Percentiles rank a stretch among this genome's conserved stretches.
Conservation (phyloP, 495 filamentous ascomycete species). For the Hypoxylon trugodes region DNA sequence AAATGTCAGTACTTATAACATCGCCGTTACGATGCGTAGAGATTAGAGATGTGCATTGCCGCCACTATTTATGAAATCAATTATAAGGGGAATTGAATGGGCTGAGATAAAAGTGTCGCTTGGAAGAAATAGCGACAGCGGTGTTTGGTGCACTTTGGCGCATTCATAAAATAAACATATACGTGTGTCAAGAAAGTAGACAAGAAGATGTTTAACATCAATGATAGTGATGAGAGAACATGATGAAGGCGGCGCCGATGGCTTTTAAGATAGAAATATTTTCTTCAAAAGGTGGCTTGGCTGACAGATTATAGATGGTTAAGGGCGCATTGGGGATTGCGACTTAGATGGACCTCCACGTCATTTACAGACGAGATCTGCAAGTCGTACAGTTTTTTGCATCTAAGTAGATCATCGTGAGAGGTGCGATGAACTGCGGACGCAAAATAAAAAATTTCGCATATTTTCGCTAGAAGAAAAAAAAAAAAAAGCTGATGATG, state of each 20-base stretch:
- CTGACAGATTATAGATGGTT: conserved; percentile 9
- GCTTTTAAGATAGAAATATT: conserved; percentile 6
- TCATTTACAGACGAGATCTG: conserved; percentile 14
- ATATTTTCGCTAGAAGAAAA: not conserved
- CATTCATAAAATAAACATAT: not conserved
- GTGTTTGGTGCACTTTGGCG: not conserved
- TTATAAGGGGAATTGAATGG: not conserved
- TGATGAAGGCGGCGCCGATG: conserved; percentile 1
- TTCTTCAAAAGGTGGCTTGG: conserved; percentile 8
- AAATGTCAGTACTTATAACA: conserved; percentile 13
- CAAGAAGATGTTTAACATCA: conserved; percentile 9
- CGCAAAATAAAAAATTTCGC: conserved; percentile 26
- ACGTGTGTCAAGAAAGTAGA: not conserved
- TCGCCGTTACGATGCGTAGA: not conserved
- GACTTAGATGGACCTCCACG: conserved; percentile 13
- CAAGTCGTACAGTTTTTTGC: conserved; percentile 8
- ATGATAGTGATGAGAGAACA: conserved; percentile 5
- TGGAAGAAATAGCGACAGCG: not conserved
- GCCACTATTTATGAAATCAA: conserved; percentile 11
- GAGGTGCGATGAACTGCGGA: conserved; percentile 1
- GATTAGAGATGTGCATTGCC: conserved; percentile 21
- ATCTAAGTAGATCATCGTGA: not conserved
- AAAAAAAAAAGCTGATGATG: too few relatives aligned
- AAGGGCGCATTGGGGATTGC: conserved; percentile 7
- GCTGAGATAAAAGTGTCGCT: not conserved